Conservation (phyloP, 108 stramenopile species). For the Thalassiosira profunda region DNA sequence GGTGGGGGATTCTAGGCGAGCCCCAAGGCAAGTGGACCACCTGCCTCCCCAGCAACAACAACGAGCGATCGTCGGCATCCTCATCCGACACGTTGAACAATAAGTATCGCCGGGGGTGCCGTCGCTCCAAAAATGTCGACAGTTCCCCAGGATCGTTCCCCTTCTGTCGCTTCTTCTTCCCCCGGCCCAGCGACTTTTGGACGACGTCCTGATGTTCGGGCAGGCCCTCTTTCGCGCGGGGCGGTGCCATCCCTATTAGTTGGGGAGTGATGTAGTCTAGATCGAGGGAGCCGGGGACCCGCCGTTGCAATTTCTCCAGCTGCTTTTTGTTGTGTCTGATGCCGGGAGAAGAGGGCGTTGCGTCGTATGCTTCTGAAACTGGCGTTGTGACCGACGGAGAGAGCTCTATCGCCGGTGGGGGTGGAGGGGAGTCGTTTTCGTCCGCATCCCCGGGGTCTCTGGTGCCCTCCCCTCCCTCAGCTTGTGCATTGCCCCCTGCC, state of each 20-base stretch:
- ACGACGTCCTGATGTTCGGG: too few relatives aligned
- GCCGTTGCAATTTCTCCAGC: conserved; percentile 39
- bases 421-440: too few relatives aligned
- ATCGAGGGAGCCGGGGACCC: conserved; percentile 47
- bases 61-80: conserved; percentile 52
- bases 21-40: conserved; percentile 73
- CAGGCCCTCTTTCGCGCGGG: conserved; percentile 30
- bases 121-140: conserved; percentile 53
- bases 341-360: too few relatives aligned
- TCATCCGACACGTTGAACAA: conserved; percentile 62
- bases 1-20: conserved; percentile 29
- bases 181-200: conserved; percentile 1
- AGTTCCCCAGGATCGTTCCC: conserved; percentile 60
- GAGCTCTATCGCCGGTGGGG: too few relatives aligned
- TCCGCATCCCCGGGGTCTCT: too few relatives aligned
- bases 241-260: conserved; percentile 67
- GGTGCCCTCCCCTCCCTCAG: too few relatives aligned
- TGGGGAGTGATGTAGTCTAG: conserved; percentile 65
- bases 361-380: too few relatives aligned
- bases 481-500: too few relatives aligned
- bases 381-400: too few relatives aligned
- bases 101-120: conserved; percentile 56
- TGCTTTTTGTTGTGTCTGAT: conserved; percentile 9
- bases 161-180: conserved; percentile 12
- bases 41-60: conserved; percentile 63